Evolutionary conservation across 192 early-diverging fungal genomes (phyloP).

Genomic region (Coemansia sp.): DNA sequence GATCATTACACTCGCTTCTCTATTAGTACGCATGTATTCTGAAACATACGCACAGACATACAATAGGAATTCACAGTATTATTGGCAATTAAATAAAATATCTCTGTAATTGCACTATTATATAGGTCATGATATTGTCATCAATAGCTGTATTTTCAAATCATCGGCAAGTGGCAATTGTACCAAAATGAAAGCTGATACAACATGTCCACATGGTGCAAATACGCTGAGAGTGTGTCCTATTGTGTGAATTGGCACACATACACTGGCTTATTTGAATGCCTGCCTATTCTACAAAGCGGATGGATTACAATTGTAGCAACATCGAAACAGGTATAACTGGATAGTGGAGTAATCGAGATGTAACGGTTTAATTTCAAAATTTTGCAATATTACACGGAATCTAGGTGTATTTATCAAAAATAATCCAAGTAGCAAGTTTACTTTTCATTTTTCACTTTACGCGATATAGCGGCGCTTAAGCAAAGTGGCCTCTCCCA

Average conservation of each 20-base stretch:
- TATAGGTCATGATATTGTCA: background rate
- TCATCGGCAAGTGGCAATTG: background rate
- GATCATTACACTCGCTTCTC: background rate
- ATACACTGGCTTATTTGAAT: background rate
- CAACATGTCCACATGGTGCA: background rate
- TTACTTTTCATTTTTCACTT: background rate
- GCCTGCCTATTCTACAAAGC: background rate
- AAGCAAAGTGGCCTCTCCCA: slow-evolving; percentile 50
- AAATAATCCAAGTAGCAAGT: background rate
- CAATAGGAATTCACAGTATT: background rate
- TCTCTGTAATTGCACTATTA: background rate
- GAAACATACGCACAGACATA: background rate
- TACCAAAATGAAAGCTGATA: background rate
- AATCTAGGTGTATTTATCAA: background rate
- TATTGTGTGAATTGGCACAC: background rate
- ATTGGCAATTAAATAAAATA: background rate
- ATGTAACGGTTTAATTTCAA: background rate
- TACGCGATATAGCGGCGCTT: slow-evolving; percentile 44
- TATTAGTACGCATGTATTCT: background rate
- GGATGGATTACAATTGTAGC: background rate
- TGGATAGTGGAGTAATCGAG: background rate
- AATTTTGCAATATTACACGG: background rate
- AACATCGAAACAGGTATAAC: background rate
- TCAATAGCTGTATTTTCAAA: background rate
- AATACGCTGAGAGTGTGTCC: background rate